Evolutionary conservation across 2,329 filamentous ascomycete genomes (phyloP).

Genomic region (Xylaria sp.): DNA sequence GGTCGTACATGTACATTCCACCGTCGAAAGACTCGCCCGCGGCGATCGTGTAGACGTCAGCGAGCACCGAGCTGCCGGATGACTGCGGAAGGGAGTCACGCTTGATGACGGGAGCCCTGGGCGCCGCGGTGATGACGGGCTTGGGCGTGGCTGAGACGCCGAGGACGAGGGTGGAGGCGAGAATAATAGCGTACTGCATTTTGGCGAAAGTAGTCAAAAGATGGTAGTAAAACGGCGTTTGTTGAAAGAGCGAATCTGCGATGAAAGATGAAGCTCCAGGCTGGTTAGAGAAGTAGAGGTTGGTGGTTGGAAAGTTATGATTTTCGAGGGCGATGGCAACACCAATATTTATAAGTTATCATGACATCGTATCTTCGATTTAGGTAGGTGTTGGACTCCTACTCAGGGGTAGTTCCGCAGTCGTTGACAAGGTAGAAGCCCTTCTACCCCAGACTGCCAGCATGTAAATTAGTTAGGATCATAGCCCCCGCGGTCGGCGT

Average conservation of each 20-base stretch:
- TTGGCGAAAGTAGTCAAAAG: background rate
- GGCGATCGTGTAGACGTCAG: background rate
- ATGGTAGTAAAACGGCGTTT: background rate
- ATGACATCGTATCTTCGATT: background rate
- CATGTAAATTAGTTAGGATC: background rate
- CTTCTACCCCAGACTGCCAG: background rate
- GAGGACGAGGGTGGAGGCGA: background rate
- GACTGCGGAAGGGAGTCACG: background rate
- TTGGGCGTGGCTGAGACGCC: background rate
- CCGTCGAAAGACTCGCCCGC: background rate
- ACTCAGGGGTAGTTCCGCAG: background rate
- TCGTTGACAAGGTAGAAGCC: background rate
- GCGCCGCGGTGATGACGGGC: background rate
- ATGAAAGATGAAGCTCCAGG: background rate
- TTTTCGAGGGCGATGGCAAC: background rate
- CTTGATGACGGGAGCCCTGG: background rate
- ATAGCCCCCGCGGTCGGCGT: background rate
- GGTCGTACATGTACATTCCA: background rate
- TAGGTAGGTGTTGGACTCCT: background rate
- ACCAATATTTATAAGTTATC: background rate
- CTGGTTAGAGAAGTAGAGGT: background rate
- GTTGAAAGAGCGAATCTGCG: background rate
- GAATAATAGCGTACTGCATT: background rate
- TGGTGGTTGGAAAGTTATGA: too few relatives aligned
- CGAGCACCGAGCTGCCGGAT: background rate